A percentile compares a stretch with the other conserved stretches of the same genome.
phyloP scores from a whole-genome alignment of 2,329 filamentous ascomycete species.

The Ceratocystis destructans region DNA sequence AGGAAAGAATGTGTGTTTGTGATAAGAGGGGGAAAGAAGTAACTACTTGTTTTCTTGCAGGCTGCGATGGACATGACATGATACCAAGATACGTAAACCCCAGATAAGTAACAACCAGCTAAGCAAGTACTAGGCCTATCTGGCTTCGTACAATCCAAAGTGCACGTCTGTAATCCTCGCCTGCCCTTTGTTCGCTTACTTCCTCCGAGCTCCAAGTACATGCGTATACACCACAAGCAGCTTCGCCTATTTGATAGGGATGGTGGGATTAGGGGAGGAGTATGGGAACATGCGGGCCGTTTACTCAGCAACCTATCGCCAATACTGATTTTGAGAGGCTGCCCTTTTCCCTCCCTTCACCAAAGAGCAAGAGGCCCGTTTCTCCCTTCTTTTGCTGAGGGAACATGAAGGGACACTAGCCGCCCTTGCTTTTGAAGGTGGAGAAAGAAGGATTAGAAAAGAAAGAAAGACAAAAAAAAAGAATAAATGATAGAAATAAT shows the following conservation, averaged over 20 bases:
- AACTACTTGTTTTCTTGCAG: neutral
- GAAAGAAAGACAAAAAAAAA: neutral
- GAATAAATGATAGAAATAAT: neutral
- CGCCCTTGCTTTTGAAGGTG: slow-evolving; percentile 2
- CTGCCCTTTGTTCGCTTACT: too few species aligned
- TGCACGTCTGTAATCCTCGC: too few species aligned
- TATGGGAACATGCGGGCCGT: neutral
- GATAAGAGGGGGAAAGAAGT: neutral
- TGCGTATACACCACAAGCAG: neutral
- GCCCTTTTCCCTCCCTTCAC: slow-evolving; percentile 2
- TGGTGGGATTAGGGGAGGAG: neutral
- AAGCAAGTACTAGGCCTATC: too few species aligned
- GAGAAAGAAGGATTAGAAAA: neutral
- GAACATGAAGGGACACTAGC: neutral
- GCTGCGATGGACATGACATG: neutral
- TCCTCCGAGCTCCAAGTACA: too few species aligned
- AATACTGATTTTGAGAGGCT: neutral
- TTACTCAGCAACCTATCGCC: neutral
- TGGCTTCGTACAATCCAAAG: too few species aligned
- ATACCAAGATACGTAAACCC: neutral
- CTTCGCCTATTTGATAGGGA: neutral
- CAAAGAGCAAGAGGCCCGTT: neutral
- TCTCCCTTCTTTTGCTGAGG: neutral
- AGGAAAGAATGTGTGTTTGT: slow-evolving; percentile 1
- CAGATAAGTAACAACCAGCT: neutral